Conservation (phyloP, 2,329 filamentous ascomycete genomes). For the Zymoseptoria crescenta region DNA sequence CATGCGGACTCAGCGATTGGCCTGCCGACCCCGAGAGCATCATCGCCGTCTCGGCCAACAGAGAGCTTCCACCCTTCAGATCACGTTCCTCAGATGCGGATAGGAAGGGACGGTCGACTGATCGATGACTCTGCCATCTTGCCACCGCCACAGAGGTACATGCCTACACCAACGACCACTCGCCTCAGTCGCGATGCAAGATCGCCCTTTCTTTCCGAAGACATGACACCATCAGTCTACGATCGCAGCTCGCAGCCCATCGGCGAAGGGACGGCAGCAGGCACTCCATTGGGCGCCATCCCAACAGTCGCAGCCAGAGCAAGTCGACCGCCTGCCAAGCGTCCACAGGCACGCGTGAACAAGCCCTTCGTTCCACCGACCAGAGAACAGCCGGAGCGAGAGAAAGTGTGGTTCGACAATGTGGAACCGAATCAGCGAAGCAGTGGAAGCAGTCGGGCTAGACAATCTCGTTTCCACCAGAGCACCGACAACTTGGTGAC, state of each 20-base stretch:
- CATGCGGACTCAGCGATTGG: background rate
- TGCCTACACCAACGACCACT: background rate
- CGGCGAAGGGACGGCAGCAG: conserved; percentile 2
- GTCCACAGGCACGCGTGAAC: conserved; percentile 15
- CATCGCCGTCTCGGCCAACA: conserved; percentile 21
- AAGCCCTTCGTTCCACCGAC: conserved; percentile 27
- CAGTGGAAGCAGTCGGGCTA: background rate
- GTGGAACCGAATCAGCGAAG: conserved; percentile 13
- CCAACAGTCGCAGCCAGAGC: conserved; percentile 10
- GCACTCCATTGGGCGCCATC: conserved; percentile 22
- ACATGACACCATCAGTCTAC: background rate
- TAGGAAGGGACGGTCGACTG: conserved; percentile 16
- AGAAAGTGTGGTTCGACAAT: conserved; percentile 27
- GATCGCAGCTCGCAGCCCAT: background rate
- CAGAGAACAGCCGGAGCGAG: conserved; percentile 10
- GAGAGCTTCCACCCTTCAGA: conserved; percentile 17
- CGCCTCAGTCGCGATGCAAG: background rate
- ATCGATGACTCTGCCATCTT: conserved; percentile 7
- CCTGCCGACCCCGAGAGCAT: conserved; percentile 26
- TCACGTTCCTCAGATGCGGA: conserved; percentile 15
- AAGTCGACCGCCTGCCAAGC: conserved; percentile 16
- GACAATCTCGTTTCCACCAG: conserved; percentile 1
- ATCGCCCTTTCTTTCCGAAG: background rate
- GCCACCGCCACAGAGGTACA: conserved; percentile 12
- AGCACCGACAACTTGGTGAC: conserved; percentile 13